phyloP scores from a whole-genome alignment of 2,329 filamentous ascomycete species.

The Epichloe festucae region DNA sequence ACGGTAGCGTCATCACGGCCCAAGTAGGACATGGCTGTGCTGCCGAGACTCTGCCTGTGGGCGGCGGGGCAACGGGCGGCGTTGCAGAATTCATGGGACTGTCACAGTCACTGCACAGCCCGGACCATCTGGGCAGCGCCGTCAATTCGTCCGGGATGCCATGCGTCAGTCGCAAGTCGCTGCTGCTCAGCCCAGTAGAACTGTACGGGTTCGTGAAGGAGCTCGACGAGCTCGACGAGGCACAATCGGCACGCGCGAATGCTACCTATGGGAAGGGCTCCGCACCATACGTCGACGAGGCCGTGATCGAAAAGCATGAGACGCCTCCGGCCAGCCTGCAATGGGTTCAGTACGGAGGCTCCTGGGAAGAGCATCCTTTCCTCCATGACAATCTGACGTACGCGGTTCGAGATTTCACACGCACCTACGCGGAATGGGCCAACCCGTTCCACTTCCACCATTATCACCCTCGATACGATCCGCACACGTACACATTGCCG shows the following conservation, averaged over 20 bases:
- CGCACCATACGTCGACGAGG: no score
- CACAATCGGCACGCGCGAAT: not conserved
- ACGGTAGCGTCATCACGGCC: constrained; percentile 6
- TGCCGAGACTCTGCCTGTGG: not conserved
- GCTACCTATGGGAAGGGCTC: not conserved
- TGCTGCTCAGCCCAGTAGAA: not conserved
- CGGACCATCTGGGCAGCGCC: not conserved
- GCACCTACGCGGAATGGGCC: constrained; percentile 25
- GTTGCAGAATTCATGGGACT: not conserved
- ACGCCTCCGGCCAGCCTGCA: constrained; percentile 10
- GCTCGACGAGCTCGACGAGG: not conserved
- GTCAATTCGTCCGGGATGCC: not conserved
- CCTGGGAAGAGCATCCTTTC: constrained; percentile 28
- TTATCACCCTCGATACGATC: constrained; percentile 27
- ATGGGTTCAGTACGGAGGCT: constrained; percentile 26
- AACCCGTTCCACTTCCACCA: constrained; percentile 28
- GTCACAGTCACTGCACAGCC: not conserved
- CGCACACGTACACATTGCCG: constrained; percentile 28
- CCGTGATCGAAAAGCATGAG: constrained; percentile 1
- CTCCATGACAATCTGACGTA: constrained; percentile 26
- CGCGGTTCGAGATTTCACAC: constrained; percentile 25
- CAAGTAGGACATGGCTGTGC: not conserved
- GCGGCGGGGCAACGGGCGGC: not conserved
- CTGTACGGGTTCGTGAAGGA: not conserved
- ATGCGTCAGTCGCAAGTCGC: not conserved